Conservation (phyloP, 1,139 yeast genomes). For the Taphrina flavorubra region DNA sequence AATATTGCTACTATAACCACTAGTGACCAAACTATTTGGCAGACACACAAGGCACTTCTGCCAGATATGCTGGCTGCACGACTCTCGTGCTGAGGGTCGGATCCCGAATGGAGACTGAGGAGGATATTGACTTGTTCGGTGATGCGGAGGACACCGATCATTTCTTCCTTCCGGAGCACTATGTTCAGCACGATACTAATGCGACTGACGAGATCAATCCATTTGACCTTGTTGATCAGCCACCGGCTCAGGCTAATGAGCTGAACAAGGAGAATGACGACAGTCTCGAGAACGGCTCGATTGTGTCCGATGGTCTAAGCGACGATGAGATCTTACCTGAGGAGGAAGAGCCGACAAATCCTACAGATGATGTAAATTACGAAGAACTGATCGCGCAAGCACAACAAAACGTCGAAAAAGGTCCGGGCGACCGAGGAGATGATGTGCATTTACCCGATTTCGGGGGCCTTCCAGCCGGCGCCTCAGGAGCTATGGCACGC, state of each 20-base stretch:
- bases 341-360: slow-evolving; percentile 52
- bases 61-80: too few species aligned
- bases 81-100: not conserved
- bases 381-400: slow-evolving; percentile 49
- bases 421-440: slow-evolving; percentile 37
- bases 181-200: slow-evolving; percentile 4
- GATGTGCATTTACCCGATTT: slow-evolving; percentile 33
- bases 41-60: too few species aligned
- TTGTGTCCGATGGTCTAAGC: slow-evolving; percentile 30
- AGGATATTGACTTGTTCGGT: slow-evolving; percentile 33
- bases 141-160: slow-evolving; percentile 37
- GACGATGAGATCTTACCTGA: slow-evolving; percentile 51
- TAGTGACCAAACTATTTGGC: too few species aligned
- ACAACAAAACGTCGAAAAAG: slow-evolving; percentile 47
- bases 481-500: slow-evolving; percentile 46
- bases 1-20: too few species aligned
- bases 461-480: slow-evolving; percentile 37
- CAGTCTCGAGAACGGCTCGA: slow-evolving; percentile 4
- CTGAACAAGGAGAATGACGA: not conserved
- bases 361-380: slow-evolving; percentile 45
- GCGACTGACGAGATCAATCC: slow-evolving; percentile 9
- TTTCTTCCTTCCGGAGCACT: slow-evolving; percentile 40
- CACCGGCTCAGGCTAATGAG: not conserved
- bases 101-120: slow-evolving; percentile 18
- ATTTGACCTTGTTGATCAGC: not conserved